Conservation (phyloP, 2,329 filamentous ascomycete genomes). For the Pseudogymnoascus pannorum region DNA sequence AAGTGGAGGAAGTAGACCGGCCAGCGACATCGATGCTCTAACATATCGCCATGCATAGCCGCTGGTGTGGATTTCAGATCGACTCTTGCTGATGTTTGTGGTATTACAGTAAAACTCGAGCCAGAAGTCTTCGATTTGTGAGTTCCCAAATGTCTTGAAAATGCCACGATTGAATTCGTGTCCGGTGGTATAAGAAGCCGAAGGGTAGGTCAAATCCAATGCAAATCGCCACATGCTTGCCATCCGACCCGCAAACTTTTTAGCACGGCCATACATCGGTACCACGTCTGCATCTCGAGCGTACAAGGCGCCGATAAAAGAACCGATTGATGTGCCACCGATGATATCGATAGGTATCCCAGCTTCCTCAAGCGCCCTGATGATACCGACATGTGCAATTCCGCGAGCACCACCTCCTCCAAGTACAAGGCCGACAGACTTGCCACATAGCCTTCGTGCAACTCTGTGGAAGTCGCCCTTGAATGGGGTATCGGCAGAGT, state of each 20-base stretch:
- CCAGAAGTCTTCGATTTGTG: slow-evolving; percentile 99
- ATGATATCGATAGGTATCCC: slow-evolving; percentile 94
- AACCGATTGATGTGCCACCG: slow-evolving; percentile 91
- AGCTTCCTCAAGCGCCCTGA: slow-evolving; percentile 88
- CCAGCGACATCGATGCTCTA: slow-evolving; percentile 91
- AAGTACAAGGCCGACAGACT: slow-evolving; percentile 87
- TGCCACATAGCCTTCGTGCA: slow-evolving; percentile 82
- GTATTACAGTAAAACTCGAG: slow-evolving; percentile 99
- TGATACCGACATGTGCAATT: slow-evolving; percentile 88
- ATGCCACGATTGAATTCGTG: slow-evolving; percentile 99
- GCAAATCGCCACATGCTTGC: slow-evolving; percentile 98
- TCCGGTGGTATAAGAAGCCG: slow-evolving; percentile 92
- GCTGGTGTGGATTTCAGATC: slow-evolving; percentile 86
- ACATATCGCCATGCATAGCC: slow-evolving; percentile 98
- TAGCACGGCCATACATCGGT: slow-evolving; percentile 91
- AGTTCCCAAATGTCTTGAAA: slow-evolving; percentile 95
- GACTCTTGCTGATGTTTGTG: slow-evolving; percentile 93
- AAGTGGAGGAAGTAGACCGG: slow-evolving; percentile 82
- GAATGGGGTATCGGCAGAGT: slow-evolving; percentile 84
- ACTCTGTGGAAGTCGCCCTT: slow-evolving; percentile 96
- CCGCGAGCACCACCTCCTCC: slow-evolving; percentile 90
- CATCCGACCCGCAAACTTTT: slow-evolving; percentile 98
- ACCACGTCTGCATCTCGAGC: slow-evolving; percentile 94
- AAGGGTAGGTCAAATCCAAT: slow-evolving; percentile 90
- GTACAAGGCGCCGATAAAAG: slow-evolving; percentile 92